These are phyloP conservation scores for Perilla frutescens DNA, from an alignment of 257 asterid genomes.

Conservation along the genomic window DNA sequence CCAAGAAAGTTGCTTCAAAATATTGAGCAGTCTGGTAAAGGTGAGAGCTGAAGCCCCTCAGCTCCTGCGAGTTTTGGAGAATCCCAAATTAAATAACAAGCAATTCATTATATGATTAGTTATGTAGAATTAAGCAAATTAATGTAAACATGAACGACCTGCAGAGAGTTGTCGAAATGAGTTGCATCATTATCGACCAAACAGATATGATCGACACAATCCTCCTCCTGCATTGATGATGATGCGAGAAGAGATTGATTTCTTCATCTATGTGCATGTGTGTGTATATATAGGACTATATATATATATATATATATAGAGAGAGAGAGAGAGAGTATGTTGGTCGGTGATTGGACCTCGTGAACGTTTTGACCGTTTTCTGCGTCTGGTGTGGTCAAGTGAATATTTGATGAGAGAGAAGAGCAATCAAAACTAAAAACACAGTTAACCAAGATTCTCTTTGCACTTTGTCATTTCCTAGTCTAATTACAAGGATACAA, in stretches of 20 bases:
- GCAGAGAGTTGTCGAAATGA: constrained; percentile 47
- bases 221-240: constrained; percentile 25
- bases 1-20: constrained; percentile 53
- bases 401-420: background rate
- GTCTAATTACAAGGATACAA: too few relatives aligned
- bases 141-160: constrained; percentile 29
- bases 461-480: background rate
- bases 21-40: constrained; percentile 67
- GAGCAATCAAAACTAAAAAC: background rate
- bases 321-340: too few relatives aligned
- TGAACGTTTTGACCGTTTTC: background rate
- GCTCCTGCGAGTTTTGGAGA: constrained; percentile 47
- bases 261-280: background rate
- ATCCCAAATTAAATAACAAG: background rate
- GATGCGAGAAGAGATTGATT: background rate
- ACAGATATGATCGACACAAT: background rate
- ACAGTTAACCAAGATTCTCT: constrained; percentile 35
- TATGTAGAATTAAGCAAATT: background rate
- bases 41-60: constrained; percentile 62
- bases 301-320: too few relatives aligned
- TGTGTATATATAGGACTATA: too few relatives aligned
- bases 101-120: background rate
- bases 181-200: constrained; percentile 38
- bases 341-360: constrained; percentile 26
- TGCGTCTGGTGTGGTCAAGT: background rate